Base-by-base conservation (phyloP, 805 yeast genomes). In the Candida endomychidarum region DNA sequence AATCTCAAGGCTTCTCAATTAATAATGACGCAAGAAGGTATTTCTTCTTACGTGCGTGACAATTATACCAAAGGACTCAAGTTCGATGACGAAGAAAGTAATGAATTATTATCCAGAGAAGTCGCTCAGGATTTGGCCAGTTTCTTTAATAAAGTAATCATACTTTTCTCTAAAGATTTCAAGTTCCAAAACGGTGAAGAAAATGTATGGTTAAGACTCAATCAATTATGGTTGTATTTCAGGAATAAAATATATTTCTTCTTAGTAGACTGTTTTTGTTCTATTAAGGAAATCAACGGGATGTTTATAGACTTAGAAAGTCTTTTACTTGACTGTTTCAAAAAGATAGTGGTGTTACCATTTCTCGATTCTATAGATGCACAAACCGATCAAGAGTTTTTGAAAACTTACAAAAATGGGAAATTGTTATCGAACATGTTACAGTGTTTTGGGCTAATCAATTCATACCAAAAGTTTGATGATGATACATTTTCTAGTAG, bases 1-100 rank as follows among this genome's bases (percentile, higher is more conserved):
- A 64, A 65, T 0, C 34, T 37, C 1, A 38, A 30, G 12, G 61
- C 54, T 18, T 50, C 61, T 4, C 50, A 48, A 31, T 33, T 63
- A 12, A 56, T 56, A 7, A 45, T 52, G 43, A 48, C 69, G 1
- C 36, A 57, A 4, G 69, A 65, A 40, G 68, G 64, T 20, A 41
- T 63, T 17, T 45, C 61, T 1, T 41, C 35, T 12, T 57, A 42
- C 23, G 49, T 64, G 2, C 23, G 41, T 26, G 49, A 45, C 7
- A 37, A 32, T 16, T 48, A 42, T 27, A 18, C 32, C 2, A 21
- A 21, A 5, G 4, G 16, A 9, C 9, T 42, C 2, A 15, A 49
- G 2, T 17, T 46, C 2, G 44, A 49, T 4, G 38, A 48, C 24
- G 43, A 37, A 6, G 51, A 48, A 23, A 12, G 38, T 3, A 39